These are phyloP conservation scores for Saturnispora ahearnii DNA, from an alignment of 805 yeast genomes.

Conservation along the genomic window DNA sequence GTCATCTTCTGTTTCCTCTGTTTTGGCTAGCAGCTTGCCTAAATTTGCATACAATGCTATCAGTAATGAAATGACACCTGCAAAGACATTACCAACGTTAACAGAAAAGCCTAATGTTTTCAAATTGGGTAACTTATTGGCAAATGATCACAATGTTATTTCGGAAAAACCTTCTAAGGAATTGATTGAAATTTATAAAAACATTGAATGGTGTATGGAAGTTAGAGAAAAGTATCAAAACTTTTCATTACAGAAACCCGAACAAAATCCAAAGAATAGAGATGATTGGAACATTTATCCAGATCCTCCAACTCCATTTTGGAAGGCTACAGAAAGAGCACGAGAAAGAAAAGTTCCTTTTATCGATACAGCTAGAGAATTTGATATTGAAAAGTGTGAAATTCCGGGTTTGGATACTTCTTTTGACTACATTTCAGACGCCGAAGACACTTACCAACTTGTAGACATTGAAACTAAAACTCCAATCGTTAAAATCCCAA, in stretches of 20 bases:
- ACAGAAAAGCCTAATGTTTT: slow-evolving; percentile 21
- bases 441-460: slow-evolving; percentile 59
- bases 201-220: slow-evolving; percentile 58
- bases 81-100: slow-evolving; percentile 3
- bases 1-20: slow-evolving; percentile 20
- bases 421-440: slow-evolving; percentile 39
- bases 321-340: slow-evolving; percentile 33
- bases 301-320: slow-evolving; percentile 85
- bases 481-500: slow-evolving; percentile 59
- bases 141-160: slow-evolving; percentile 39
- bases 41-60: slow-evolving; percentile 24
- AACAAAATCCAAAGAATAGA: slow-evolving; percentile 77
- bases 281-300: slow-evolving; percentile 79
- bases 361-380: slow-evolving; percentile 25
- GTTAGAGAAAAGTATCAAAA: slow-evolving; percentile 69
- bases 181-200: slow-evolving; percentile 50
- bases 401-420: slow-evolving; percentile 43
- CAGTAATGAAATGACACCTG: slow-evolving; percentile 19
- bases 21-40: slow-evolving; percentile 3
- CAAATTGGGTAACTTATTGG: slow-evolving; percentile 38
- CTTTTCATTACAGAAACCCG: slow-evolving; percentile 61
- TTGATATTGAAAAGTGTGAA: slow-evolving; percentile 46
- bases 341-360: background rate
- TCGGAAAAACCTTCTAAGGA: slow-evolving; percentile 61
- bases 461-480: slow-evolving; percentile 23